These are phyloP conservation scores for Medicago truncatula DNA, from an alignment of 306 rosid species.

Conservation along the genomic window MtrunA17r5.0-ANR NC_053048.1:40785501-40786000, in stretches of 20 bases:
- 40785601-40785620: constrained; percentile 22
- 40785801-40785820: constrained; percentile 30
- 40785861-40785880: too few species aligned
- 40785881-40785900: too few species aligned
- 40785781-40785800: constrained; percentile 39
- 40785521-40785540: constrained; percentile 6
- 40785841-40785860: background rate
- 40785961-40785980: constrained; percentile 3
- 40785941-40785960: background rate
- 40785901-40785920: too few species aligned
- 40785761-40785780: constrained; percentile 80
- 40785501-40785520: constrained; percentile 15
- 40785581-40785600: constrained; percentile 7
- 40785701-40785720: constrained; percentile 83
- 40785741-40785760: constrained; percentile 73
- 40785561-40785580: constrained; percentile 29
- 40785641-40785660: background rate
- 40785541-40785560: constrained; percentile 15
- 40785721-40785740: constrained; percentile 83
- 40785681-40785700: constrained; percentile 12
- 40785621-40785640: constrained; percentile 13
- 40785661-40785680: constrained; percentile 27
- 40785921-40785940: too few species aligned
- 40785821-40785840: constrained; percentile 15
- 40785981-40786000: background rate